Conservation (phyloP, 257 asterid genomes). For the Jasminum sambac region DNA sequence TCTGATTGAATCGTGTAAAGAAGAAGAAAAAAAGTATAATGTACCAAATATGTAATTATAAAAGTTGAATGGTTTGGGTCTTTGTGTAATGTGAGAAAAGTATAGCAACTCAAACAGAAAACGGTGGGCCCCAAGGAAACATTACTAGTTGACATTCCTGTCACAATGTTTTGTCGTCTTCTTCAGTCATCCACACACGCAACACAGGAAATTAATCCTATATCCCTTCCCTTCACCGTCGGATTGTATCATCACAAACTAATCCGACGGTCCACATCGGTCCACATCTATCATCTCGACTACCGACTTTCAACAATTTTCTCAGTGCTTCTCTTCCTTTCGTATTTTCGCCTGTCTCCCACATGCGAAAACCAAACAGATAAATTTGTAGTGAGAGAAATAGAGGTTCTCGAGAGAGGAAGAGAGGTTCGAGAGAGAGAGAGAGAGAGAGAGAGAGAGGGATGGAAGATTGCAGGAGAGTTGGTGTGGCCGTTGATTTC, state of each 20-base stretch:
- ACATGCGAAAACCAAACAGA: neutral
- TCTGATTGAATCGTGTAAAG: too few relatives aligned
- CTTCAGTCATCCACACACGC: neutral
- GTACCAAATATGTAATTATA: neutral
- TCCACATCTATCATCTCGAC: neutral
- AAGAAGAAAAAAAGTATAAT: too few relatives aligned
- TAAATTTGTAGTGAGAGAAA: neutral
- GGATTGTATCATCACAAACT: neutral
- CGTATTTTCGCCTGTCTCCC: neutral
- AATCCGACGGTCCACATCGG: neutral
- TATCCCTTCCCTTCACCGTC: neutral
- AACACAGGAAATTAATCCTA: neutral
- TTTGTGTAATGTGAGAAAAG: neutral
- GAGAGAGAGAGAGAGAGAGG: too few relatives aligned
- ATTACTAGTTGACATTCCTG: neutral
- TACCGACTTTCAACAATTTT: neutral
- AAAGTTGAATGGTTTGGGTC: neutral
- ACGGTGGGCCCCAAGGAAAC: neutral
- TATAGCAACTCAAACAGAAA: neutral
- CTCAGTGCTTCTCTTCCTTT: neutral
- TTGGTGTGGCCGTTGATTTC: slow-evolving; percentile 89
- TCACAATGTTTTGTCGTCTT: neutral
- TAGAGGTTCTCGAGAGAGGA: neutral
- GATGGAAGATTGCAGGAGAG: slow-evolving; percentile 59
- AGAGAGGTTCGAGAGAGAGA: slow-evolving; percentile 18